Evolutionary conservation across 768 basidiomycete genomes (phyloP), one percentile per base, ranked within the genome.

Genomic region (Leccinellum rugosiceps): DNA sequence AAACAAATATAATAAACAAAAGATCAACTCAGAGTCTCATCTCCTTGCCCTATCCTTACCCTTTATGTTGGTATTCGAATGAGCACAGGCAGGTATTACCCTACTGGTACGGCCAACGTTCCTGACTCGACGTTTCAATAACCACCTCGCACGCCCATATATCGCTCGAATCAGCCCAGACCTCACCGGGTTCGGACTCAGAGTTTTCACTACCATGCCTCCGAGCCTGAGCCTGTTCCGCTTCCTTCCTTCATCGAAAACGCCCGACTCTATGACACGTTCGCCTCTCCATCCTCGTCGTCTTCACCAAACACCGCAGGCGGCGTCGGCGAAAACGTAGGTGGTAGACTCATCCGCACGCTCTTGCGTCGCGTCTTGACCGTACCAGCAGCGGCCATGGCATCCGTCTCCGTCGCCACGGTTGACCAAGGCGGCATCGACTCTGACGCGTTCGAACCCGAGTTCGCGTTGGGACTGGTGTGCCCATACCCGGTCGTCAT

Each of bases 311-410:
- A 41, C 47, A 80, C 68, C 35, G 84, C 85, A 38, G 87, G 87
- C 8, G 90, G 88, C 1, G 89, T 80, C 0, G 84, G 74, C 6
- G 87, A 87, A 68, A 87, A 90, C 32, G 87, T 89, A 10, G 91
- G 91, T 45, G 85, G 80, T 35, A 92, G 70, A 28, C 87, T 89
- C 52, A 93, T 85, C 7, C 91, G 77, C 32, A 93, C 91, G 64
- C 88, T 90, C 73, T 92, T 92, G 34, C 79, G 67, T 11, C 82
- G 70, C n/a, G 38, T 14, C 38, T n/a, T 38, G 38, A n/a, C 38
- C 17, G n/a, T 38, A 38, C 15, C 7, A 38, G 9, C 30, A 9
- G 6, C 30, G 30, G 6, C 9, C 6, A n/a, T n/a, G n/a, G n/a
- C 9, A n/a, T 38, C 38, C 38, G 8, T 10, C 17, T 38, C 35